These are phyloP conservation scores for Annulohypoxylon bovei DNA, from an alignment of 495 filamentous ascomycete genomes.

Conservation along the genomic window DNA sequence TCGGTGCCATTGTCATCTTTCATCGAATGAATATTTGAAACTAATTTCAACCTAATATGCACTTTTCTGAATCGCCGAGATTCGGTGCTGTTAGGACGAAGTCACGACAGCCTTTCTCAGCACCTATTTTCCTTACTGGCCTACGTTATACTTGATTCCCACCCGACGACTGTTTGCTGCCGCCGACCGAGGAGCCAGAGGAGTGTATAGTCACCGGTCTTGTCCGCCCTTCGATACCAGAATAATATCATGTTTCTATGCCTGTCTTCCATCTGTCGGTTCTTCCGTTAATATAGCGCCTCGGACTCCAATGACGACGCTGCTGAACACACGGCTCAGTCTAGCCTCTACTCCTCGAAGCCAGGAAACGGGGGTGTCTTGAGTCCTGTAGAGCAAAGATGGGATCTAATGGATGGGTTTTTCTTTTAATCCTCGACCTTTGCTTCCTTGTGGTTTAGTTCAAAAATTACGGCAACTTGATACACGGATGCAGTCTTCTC, in stretches of 20 bases:
- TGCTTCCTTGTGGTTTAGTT: slow-evolving; percentile 36
- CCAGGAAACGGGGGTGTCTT: background rate
- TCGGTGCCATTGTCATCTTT: slow-evolving; percentile 45
- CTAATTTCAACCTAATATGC: slow-evolving; percentile 56
- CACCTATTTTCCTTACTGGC: slow-evolving; percentile 49
- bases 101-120: slow-evolving; percentile 61
- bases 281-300: slow-evolving; percentile 36
- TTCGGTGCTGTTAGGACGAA: slow-evolving; percentile 63
- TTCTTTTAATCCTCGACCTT: slow-evolving; percentile 23
- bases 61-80: slow-evolving; percentile 56
- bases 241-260: slow-evolving; percentile 40
- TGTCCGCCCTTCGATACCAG: slow-evolving; percentile 32
- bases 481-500: slow-evolving; percentile 36
- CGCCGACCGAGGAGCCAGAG: slow-evolving; percentile 40
- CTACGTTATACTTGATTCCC: slow-evolving; percentile 49
- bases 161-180: slow-evolving; percentile 38
- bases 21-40: slow-evolving; percentile 44
- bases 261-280: slow-evolving; percentile 26
- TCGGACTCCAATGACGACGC: slow-evolving; percentile 26
- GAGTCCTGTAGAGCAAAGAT: slow-evolving; percentile 13
- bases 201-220: slow-evolving; percentile 34
- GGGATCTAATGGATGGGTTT: slow-evolving; percentile 24
- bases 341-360: background rate
- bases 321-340: slow-evolving; percentile 3
- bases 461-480: slow-evolving; percentile 33